Conservation (phyloP, 371 early-diverging fungal species). For the Mucor indicus region DNA sequence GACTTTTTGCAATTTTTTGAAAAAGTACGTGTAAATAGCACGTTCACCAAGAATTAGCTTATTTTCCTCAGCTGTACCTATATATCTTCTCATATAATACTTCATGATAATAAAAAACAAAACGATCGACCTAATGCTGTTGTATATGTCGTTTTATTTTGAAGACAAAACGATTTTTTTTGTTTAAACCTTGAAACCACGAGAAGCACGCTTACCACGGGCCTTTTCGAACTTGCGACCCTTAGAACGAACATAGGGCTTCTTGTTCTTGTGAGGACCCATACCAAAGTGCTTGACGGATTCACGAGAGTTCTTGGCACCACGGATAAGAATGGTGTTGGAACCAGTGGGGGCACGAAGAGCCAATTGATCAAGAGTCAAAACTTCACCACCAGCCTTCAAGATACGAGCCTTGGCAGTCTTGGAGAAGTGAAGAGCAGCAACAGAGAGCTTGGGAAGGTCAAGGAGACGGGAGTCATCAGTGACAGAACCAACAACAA, state of each 20-base stretch:
- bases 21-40: no score
- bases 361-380: slow-evolving; percentile 98
- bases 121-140: no score
- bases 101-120: no score
- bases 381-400: slow-evolving; percentile 97
- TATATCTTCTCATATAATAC: no score
- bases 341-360: slow-evolving; percentile 96
- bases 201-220: slow-evolving; percentile 97
- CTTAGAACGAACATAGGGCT: slow-evolving; percentile 97
- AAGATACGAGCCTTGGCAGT: slow-evolving; percentile 95
- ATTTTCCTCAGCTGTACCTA: no score
- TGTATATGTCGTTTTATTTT: no score
- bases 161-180: no score
- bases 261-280: slow-evolving; percentile 75
- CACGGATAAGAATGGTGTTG: slow-evolving; percentile 95
- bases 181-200: slow-evolving; percentile 92
- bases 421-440: slow-evolving; percentile 92
- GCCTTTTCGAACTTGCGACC: slow-evolving; percentile 99
- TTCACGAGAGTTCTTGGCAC: slow-evolving; percentile 82
- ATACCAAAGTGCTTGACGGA: slow-evolving; percentile 90
- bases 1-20: no score
- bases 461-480: slow-evolving; percentile 93
- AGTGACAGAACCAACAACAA: slow-evolving; percentile 95
- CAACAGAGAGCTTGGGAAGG: slow-evolving; percentile 94
- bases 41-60: no score